Conservation (phyloP, 805 yeast species). For the Lipomyces sp. region DNA sequence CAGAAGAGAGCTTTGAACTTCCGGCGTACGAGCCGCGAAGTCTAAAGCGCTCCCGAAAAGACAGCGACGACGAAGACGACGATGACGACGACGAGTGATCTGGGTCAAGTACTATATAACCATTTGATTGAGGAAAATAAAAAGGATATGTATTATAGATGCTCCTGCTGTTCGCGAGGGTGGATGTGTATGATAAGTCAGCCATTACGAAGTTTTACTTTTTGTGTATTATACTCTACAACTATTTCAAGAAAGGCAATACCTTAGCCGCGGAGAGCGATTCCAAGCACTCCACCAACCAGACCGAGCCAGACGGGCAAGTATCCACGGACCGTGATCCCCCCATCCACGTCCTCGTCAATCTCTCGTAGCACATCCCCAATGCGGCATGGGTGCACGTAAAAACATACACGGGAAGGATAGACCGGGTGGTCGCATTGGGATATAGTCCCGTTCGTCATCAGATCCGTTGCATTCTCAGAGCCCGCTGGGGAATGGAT, state of each 20-base stretch:
- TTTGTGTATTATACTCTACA: too few species aligned
- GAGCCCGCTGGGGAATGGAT: not conserved
- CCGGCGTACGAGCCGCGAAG: conserved; percentile 20
- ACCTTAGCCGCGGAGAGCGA: conserved; percentile 5
- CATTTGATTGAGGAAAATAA: not conserved
- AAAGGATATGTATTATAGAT: conserved; percentile 2
- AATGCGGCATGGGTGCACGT: conserved; percentile 27
- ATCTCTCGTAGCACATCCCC: conserved; percentile 19
- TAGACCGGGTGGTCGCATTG: conserved; percentile 25
- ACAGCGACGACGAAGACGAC: conserved; percentile 12
- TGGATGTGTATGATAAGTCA: not conserved
- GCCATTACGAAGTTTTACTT: too few species aligned
- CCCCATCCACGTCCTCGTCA: conserved; percentile 1
- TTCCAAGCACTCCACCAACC: conserved; percentile 18
- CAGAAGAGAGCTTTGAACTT: conserved; percentile 2
- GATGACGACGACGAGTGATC: conserved; percentile 2
- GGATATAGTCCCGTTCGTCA: conserved; percentile 10
- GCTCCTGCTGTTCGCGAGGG: not conserved
- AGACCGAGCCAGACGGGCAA: conserved; percentile 23
- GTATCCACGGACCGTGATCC: conserved; percentile 10
- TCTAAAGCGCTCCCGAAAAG: conserved; percentile 13
- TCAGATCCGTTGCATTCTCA: not conserved
- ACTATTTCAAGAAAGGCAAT: too few species aligned
- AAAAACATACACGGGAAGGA: conserved; percentile 16
- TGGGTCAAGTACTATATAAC: not conserved